Base-by-base conservation (phyloP, 768 basidiomycete genomes). In the Trametes gibbosa region DNA sequence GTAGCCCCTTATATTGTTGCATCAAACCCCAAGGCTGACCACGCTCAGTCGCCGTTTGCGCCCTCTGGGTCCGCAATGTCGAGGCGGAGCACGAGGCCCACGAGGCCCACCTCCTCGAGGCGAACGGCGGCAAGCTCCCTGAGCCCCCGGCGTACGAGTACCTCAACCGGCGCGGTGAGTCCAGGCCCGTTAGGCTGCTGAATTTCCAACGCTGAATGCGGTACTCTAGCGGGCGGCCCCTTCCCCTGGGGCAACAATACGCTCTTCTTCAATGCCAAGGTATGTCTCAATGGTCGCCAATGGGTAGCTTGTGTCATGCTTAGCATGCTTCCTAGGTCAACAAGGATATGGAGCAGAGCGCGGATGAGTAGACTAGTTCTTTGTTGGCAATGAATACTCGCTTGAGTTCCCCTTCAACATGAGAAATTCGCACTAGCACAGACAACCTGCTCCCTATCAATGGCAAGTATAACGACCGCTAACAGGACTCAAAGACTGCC, bases 221-320 rank as follows among this genome's bases (percentile, higher is more conserved):
- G 17, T 45, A 4, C 2, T 51, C 3, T 29, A 70, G 68, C 56
- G 25, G 32, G 71, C 59, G 91, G 90, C 73, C 89, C 91, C 40
- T 94, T 81, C 80, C 92, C 92, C 19, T 94, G 92, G 92, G 92
- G 92, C 23, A 73, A 65, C 66, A 94, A 94, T 82, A 81, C 82
- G 14, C 80, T 94, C 17, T 94, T 94, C 80, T 94, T 81, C 77
- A 93, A 91, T 71, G 72, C 84, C 50, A 77, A 83, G 65, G 91
- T 89, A 70, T 46, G 85, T 42, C n/a, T 24, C 16, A 1, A 23
- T 14, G n/a, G 23, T 1, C 3, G 1, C 3, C 19, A 14, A 32
- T 10, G 29, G 21, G 19, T 32, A 1, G 35, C 5, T 8, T 5
- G 25, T 12, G 1, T 16, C 24, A 41, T 50, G 55, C 49, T 55